Evolutionary conservation across 306 rosid genomes (phyloP), one percentile per base, ranked within the genome.

Genomic region (Alnus glutinosa): DNA sequence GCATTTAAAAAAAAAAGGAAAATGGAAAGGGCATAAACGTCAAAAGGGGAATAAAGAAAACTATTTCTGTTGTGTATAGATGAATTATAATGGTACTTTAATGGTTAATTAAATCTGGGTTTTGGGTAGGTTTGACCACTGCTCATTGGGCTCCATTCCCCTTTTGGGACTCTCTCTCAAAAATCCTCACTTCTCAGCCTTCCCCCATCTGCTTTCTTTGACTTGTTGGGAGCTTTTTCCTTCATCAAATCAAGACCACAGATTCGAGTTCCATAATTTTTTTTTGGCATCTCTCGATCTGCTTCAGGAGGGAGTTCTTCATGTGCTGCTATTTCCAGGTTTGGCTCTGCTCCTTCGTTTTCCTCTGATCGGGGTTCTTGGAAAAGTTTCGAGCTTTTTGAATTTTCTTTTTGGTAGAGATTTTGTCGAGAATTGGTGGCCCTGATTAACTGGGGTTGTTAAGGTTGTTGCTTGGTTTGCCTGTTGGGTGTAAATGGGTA

Each of bases 81-180:
- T 83, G 66, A 37, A 89, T 74, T 74, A 77, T 46, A 71, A 50
- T 71, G 48, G 73, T 78, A 76, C 80, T 83, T 86, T 82, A 51
- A 88, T 82, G 47, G 54, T 52, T 75, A 81, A 81, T 80, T 69
- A 87, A 90, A 86, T 87, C 83, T 86, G 82, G 81, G 76, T 78
- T 83, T 85, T 44, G 86, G 86, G 82, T 86, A 82, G 92, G 89
- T 92, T 94, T 94, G 97, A 94, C 97, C 89, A 82, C 59, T 91
- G 97, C 83, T 85, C 83, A 86, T 88, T 87, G 90, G 80, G 89
- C 82, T 83, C 86, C 87, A 58, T 80, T 49, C 75, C 74, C 57
- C 74, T 79, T 79, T 51, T 68, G 83, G 71, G 55, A 52, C 64
- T 73, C 82, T 72, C 80, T 82, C 90, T 64, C 86, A 51, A 47